Base-by-base conservation (phyloP, 1,139 yeast genomes). In the Geotrichum carabidarum region DNA sequence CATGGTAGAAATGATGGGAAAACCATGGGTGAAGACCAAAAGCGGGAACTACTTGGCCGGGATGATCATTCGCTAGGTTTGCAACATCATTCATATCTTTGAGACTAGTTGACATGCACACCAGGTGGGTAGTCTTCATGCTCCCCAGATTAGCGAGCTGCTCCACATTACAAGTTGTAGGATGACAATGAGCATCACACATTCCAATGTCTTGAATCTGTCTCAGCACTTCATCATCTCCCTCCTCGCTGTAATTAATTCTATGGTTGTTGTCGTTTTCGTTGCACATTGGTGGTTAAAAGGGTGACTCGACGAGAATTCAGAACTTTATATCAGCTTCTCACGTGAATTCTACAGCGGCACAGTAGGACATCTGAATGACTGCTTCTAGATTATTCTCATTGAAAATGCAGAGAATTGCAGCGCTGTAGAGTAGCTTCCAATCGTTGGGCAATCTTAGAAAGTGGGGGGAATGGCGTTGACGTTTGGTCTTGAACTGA, bases 11-110 rank as follows among this genome's bases (percentile, higher is more conserved):
- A 34, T 84, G 63, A 68, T 91, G 95, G 1, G 82, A 71, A 64
- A 80, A 89, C 97, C 97, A 91, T 0, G 98, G 98, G 68, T 93
- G 98, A 4, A 88, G 74, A 0, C 98, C 99, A 66, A 83, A 84
- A 52, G 84, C 81, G 0, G 93, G 84, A 0, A 77, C 69, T 0
- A 85, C 69, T 32, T 67, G 67, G 9, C 63, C 61, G 1, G 64
- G 68, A 8, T 74, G 69, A 22, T 48, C 32, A 0, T 48, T 50
- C 11, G 70, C 69, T 17, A 66, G 59, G 18, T 61, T 57, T 8
- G 60, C 64, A 7, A 75, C 77, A n/a, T 60, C 51, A 8, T 62
- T 66, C 22, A 71, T 63, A 54, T 74, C 78, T 32, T 62, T 65
- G 15, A 68, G 61, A 47, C 65, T 61, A 17, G 77, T 73, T n/a